Conservation (phyloP, 441 rosid genomes). For the Rhodomyrtus psidioides region DNA sequence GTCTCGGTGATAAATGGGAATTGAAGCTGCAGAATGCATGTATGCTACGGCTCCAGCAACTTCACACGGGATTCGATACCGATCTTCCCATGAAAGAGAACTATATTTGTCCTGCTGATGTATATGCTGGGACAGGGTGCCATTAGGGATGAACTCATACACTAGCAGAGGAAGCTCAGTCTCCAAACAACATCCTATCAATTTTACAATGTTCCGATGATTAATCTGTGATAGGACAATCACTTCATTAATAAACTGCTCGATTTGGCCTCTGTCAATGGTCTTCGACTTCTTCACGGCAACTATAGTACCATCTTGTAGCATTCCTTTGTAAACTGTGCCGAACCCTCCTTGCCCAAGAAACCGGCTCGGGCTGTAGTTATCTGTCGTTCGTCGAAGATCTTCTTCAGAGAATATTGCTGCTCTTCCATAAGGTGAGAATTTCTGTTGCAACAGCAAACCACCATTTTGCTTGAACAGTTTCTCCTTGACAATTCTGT, state of each 20-base stretch:
- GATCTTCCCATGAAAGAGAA: conserved; percentile 30
- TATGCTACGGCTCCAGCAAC: conserved; percentile 44
- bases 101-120: conserved; percentile 13
- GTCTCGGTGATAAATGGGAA: conserved; percentile 41
- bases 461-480: conserved; percentile 30
- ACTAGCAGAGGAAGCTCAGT: conserved; percentile 37
- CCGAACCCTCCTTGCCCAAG: background rate
- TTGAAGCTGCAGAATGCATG: conserved; percentile 50
- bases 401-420: background rate
- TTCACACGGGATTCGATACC: conserved; percentile 30
- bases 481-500: background rate
- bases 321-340: conserved; percentile 42
- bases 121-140: conserved; percentile 28
- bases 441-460: conserved; percentile 21
- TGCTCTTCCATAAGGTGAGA: background rate
- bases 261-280: conserved; percentile 18
- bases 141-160: conserved; percentile 40
- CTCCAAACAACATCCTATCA: conserved; percentile 48
- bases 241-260: conserved; percentile 44
- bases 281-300: conserved; percentile 35
- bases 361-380: background rate
- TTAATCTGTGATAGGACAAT: conserved; percentile 31
- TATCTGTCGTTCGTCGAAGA: background rate
- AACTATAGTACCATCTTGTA: conserved; percentile 35
- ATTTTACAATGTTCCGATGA: conserved; percentile 39